Conservation (phyloP, 306 rosid genomes). For the Ziziphus jujuba region DNA sequence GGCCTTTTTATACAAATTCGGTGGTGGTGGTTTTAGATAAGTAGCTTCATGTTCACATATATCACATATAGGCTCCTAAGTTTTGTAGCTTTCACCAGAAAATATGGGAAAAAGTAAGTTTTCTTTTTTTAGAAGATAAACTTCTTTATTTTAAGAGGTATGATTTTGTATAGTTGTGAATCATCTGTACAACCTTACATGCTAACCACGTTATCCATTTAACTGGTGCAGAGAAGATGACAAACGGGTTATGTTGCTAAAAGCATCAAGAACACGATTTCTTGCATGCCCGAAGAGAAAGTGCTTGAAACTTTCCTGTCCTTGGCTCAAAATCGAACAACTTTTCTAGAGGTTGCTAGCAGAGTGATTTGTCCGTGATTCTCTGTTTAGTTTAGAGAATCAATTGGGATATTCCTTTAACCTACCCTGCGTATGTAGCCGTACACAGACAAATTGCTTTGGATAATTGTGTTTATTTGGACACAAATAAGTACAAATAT, state of each 20-base stretch:
- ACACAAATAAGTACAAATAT: no score
- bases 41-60: neutral
- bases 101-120: conserved; percentile 1
- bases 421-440: no score
- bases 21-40: neutral
- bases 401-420: neutral
- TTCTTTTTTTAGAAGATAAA: neutral
- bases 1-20: conserved; percentile 1
- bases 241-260: conserved; percentile 5
- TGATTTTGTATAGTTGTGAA: conserved; percentile 2
- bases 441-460: no score
- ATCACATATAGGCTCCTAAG: neutral
- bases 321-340: conserved; percentile 10
- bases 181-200: neutral
- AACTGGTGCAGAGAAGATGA: conserved; percentile 22
- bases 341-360: neutral
- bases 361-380: neutral
- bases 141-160: conserved; percentile 8
- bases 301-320: neutral
- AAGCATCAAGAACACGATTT: conserved; percentile 14
- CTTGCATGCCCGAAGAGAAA: neutral
- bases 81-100: conserved; percentile 14
- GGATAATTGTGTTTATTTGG: no score
- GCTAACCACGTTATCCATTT: conserved; percentile 16
- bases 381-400: no score